These are phyloP conservation scores for Leccinum pachyderme DNA, from an alignment of 1,284 basidiomycete genomes.

Conservation along the genomic window DNA sequence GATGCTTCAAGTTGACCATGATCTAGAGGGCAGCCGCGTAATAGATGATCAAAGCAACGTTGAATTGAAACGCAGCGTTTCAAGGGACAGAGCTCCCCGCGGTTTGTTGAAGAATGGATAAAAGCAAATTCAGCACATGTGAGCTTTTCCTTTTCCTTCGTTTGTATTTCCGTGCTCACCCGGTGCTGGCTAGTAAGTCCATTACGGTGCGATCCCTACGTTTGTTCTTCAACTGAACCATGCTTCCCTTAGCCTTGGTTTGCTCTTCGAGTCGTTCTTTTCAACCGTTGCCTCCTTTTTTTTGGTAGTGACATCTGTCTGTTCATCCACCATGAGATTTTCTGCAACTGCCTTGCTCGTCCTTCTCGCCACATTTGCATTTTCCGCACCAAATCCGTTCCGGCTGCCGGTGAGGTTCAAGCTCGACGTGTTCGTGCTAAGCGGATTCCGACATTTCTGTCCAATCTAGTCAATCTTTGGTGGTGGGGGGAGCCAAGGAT, in stretches of 20 bases:
- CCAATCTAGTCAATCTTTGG: background rate
- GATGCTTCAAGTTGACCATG: too few species aligned
- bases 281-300: background rate
- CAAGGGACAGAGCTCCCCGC: background rate
- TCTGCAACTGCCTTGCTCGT: background rate
- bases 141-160: background rate
- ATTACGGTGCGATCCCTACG: background rate
- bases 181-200: background rate
- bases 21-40: too few species aligned
- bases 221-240: background rate
- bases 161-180: background rate
- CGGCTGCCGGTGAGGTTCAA: background rate
- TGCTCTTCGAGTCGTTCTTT: background rate
- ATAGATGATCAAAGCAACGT: too few species aligned
- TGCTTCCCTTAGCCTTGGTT: background rate
- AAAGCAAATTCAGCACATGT: background rate
- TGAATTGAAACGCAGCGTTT: background rate
- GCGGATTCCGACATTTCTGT: background rate
- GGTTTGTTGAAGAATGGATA: background rate
- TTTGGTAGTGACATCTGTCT: background rate
- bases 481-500: background rate
- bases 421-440: background rate
- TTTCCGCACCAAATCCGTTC: background rate
- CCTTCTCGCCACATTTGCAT: background rate
- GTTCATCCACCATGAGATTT: background rate